Percentiles rank a stretch among this genome's conserved stretches.
Conservation (phyloP, 2,329 filamentous ascomycete species). For the Dactylonectria macrodidyma region DNA sequence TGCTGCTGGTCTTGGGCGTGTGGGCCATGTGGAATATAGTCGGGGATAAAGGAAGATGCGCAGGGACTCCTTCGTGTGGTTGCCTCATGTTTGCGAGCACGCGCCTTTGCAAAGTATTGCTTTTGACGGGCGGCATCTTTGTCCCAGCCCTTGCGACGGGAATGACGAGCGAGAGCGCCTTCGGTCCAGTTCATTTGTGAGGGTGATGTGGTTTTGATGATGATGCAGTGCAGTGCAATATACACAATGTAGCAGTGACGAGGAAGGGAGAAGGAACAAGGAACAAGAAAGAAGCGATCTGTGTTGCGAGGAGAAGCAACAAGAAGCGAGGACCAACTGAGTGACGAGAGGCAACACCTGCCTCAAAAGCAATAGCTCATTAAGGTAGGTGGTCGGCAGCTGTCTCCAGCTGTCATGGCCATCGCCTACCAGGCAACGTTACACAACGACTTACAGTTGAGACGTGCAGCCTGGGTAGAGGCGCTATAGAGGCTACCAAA, state of each 20-base stretch:
- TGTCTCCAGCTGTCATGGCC: neutral
- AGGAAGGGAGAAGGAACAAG: neutral
- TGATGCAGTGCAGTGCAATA: neutral
- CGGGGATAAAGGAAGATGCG: slow-evolving; percentile 46
- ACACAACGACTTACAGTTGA: neutral
- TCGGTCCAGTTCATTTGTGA: slow-evolving; percentile 60
- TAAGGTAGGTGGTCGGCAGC: neutral
- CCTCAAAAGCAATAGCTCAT: neutral
- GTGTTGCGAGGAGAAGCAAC: neutral
- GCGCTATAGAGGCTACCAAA: neutral
- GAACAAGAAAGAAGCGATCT: neutral
- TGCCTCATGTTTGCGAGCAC: slow-evolving; percentile 40
- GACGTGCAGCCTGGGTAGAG: neutral
- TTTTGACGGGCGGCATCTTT: slow-evolving; percentile 54
- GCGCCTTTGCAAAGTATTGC: slow-evolving; percentile 56
- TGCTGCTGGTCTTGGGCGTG: slow-evolving; percentile 2
- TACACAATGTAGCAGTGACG: neutral
- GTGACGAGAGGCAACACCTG: neutral
- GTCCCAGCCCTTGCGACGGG: slow-evolving; percentile 52
- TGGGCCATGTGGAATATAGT: slow-evolving; percentile 41
- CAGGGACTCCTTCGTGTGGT: slow-evolving; percentile 19
- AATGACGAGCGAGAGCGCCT: slow-evolving; percentile 55
- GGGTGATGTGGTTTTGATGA: slow-evolving; percentile 1
- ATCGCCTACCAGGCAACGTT: neutral
- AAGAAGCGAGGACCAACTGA: neutral